Evolutionary conservation across 2,329 filamentous ascomycete genomes (phyloP), one percentile per base, ranked within the genome.

Genomic region (Pseudocercospora crystallina): DNA sequence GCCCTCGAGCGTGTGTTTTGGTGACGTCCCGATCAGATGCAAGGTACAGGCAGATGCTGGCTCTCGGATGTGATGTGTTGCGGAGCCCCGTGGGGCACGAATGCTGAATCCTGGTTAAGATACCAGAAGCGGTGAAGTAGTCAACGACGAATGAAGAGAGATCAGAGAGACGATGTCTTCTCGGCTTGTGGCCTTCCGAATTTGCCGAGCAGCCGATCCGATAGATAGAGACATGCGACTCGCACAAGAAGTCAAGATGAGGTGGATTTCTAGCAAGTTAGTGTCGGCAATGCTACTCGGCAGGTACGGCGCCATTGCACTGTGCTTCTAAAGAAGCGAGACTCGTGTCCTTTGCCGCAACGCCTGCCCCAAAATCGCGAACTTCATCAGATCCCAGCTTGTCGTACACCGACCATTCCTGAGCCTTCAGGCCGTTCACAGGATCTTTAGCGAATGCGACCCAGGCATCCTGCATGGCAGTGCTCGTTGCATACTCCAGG

Each of bases 391-490:
- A 48, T 11, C 61, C 63, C 12, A 64, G 35, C 32, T 43, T 14
- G 10, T 53, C 48, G 45, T 65, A 63, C 2, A 48, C 43, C 29
- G 36, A 12, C 62, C 62, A 63, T 7, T 50, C 55, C 20, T 46
- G 40, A 8, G 41, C 43, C 14, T 50, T 48, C 26, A 72, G 49
- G 0, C 68, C 68, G 35, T 58, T 49, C 26, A 33, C 36, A 11
- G 70, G 68, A 57, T 71, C 61, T n/a, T 55, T 61, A 8, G 68
- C 69, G 61, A 71, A 72, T 2, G 63, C 52, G 3, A 62, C 63
- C 63, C 64, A 71, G 8, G 68, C 65, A 36, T 62, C 61, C 41
- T 61, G 58, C 55, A 69, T 61, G 10, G 66, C 59, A 47, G 63
- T 51, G 43, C 66, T 68, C 1, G 71, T 65, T 40, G 58, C 47